Base-by-base conservation (phyloP, 768 basidiomycete genomes). In the Collybiopsis luxurians region DNA sequence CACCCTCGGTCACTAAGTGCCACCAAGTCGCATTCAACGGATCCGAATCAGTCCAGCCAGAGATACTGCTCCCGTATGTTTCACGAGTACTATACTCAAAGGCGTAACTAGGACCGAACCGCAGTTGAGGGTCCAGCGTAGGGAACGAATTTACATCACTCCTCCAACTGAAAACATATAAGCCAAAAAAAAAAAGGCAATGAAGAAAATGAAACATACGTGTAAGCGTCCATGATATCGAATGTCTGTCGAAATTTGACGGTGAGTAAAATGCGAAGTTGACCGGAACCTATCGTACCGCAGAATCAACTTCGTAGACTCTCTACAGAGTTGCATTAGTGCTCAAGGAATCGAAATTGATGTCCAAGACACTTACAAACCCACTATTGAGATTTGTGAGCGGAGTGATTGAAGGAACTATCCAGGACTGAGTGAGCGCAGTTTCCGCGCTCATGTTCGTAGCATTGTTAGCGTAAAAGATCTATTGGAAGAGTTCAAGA, bases 21-120 rank as follows among this genome's bases (percentile, higher is more conserved):
- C 89, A 91, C 85, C 86, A 91, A 10, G 90, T 90, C 6, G 87
- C 87, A 59, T 91, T 91, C 59, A 92, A 69, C 0, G 89, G 89
- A 51, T 58, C 57, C n/a, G 57, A 46, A 42, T 58, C 52, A 26
- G 76, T 73, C 89, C 89, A 91, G 31, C 79, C 74, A 1, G 76
- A 68, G 50, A 86, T 78, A 53, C 70, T 80, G 36, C 63, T 65
- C 30, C 87, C 89, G 58, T 89, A 92, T 0, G 85, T 74, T 53
- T 82, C 75, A 42, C 89, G 84, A 24, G 89, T 85, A 63, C 74
- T 85, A 65, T 91, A 92, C 69, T 91, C 90, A 61, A 80, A 79
- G 24, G 66, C 64, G 56, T 77, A 92, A 2, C 81, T 79, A 6
- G 90, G 90, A 5, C 89, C 90, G 55, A 74, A 66, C 52, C 74